Conservation (phyloP, 1,284 basidiomycete species). For the Pyrrhoderma noxium region DNA sequence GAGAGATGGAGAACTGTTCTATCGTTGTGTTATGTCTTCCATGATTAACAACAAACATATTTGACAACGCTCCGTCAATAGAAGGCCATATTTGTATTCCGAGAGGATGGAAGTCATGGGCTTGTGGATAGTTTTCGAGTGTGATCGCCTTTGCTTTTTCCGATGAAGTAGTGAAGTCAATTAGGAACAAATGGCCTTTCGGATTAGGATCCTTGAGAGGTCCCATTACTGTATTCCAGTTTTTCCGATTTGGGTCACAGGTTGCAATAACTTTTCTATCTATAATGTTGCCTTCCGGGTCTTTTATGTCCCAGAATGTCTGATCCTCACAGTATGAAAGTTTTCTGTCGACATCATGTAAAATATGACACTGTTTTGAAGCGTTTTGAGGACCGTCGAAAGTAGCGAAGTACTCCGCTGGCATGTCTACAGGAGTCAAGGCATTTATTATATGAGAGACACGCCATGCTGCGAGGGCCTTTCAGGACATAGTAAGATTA, state of each 20-base stretch:
- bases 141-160: slow-evolving; percentile 19
- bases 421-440: slow-evolving; percentile 7
- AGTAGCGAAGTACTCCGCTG: slow-evolving; percentile 9
- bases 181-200: slow-evolving; percentile 39
- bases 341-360: slow-evolving; percentile 15
- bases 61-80: slow-evolving; percentile 36
- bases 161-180: slow-evolving; percentile 9
- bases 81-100: slow-evolving; percentile 48
- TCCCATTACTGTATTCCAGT: slow-evolving; percentile 65
- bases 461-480: slow-evolving; percentile 11
- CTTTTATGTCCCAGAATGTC: slow-evolving; percentile 49
- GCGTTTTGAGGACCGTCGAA: not conserved
- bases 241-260: slow-evolving; percentile 45
- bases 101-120: slow-evolving; percentile 51
- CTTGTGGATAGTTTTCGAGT: slow-evolving; percentile 37
- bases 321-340: slow-evolving; percentile 58
- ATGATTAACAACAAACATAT: slow-evolving; percentile 60
- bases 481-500: not conserved
- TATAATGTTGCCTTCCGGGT: slow-evolving; percentile 27
- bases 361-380: slow-evolving; percentile 1
- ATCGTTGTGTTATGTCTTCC: slow-evolving; percentile 48
- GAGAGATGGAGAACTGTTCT: slow-evolving; percentile 54
- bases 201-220: slow-evolving; percentile 45
- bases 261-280: slow-evolving; percentile 41
- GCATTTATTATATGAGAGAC: slow-evolving; percentile 2